phyloP scores from a whole-genome alignment of 2,329 filamentous ascomycete genomes.

The Sphaceloma murrayae region DNA sequence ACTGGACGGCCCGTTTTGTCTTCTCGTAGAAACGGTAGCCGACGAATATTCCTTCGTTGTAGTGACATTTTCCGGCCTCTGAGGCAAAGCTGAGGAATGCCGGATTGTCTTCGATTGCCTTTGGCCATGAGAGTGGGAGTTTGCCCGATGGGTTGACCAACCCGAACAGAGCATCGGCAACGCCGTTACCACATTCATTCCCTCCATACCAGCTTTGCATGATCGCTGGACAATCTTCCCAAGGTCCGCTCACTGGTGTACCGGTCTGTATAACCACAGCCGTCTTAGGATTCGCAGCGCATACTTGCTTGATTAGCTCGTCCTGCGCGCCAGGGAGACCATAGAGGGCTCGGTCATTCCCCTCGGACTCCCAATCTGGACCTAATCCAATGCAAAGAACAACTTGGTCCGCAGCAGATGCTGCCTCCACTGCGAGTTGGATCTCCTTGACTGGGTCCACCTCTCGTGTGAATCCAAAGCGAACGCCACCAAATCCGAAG shows the following conservation, averaged over 20 bases:
- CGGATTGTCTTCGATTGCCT: slow-evolving; percentile 55
- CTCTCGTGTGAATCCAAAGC: no score
- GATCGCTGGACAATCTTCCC: slow-evolving; percentile 18
- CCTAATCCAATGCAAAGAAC: slow-evolving; percentile 63
- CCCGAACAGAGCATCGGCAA: slow-evolving; percentile 68
- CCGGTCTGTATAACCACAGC: slow-evolving; percentile 69
- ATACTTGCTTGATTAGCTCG: slow-evolving; percentile 53
- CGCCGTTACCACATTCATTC: slow-evolving; percentile 70
- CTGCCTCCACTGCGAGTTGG: slow-evolving; percentile 52
- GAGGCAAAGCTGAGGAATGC: slow-evolving; percentile 35
- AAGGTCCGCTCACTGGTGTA: slow-evolving; percentile 49
- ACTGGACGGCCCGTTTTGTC: slow-evolving; percentile 62
- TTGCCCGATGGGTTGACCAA: slow-evolving; percentile 64
- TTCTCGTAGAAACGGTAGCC: slow-evolving; percentile 75
- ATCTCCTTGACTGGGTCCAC: no score
- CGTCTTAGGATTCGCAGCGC: slow-evolving; percentile 57
- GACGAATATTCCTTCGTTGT: slow-evolving; percentile 67
- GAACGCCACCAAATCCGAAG: no score
- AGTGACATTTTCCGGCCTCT: slow-evolving; percentile 55
- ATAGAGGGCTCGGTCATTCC: slow-evolving; percentile 54
- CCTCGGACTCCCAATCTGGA: slow-evolving; percentile 41
- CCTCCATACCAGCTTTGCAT: slow-evolving; percentile 43
- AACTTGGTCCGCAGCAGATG: slow-evolving; percentile 56
- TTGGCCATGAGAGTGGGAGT: slow-evolving; percentile 73
- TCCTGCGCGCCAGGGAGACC: slow-evolving; percentile 38